Percentiles rank a stretch among this genome's conserved stretches.
Evolutionary conservation across 768 basidiomycete species (phyloP).

Genomic region (Saitozyma sp.): DNA sequence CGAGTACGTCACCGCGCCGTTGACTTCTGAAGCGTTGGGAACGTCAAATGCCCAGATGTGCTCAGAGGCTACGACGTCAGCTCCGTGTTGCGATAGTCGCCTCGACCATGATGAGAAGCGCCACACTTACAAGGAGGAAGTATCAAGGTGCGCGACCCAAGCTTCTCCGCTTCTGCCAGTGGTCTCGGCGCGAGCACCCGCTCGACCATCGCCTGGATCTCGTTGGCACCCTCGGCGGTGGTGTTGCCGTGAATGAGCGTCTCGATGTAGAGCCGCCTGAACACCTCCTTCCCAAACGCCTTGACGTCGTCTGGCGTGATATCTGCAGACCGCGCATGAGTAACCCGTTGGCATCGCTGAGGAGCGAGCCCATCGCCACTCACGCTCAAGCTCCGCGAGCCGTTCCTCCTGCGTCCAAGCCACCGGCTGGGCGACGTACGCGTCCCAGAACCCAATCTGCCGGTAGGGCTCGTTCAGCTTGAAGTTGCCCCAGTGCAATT

Average conservation of each 20-base stretch:
- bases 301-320: constrained; percentile 72
- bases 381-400: constrained; percentile 70
- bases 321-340: constrained; percentile 55
- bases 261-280: constrained; percentile 68
- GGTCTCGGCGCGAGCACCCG: constrained; percentile 62
- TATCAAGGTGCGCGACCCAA: constrained; percentile 59
- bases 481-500: constrained; percentile 86
- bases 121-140: constrained; percentile 64
- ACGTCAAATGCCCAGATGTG: constrained; percentile 66
- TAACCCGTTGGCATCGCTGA: not conserved
- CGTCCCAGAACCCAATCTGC: constrained; percentile 66
- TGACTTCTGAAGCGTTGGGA: constrained; percentile 80
- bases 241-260: constrained; percentile 83
- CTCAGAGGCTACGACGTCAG: constrained; percentile 63
- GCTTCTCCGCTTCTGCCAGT: constrained; percentile 62
- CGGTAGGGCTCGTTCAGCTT: constrained; percentile 80
- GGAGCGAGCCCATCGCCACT: constrained; percentile 46
- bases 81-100: no score
- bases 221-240: constrained; percentile 74
- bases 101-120: not conserved
- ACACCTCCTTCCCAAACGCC: constrained; percentile 61
- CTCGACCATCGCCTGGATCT: constrained; percentile 71
- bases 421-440: constrained; percentile 66
- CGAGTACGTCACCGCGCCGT: constrained; percentile 83
- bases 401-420: constrained; percentile 78